A percentile compares a stretch with the other conserved stretches of the same genome.
Conservation (phyloP, 2,329 filamentous ascomycete species). For the Ophiostoma sp. region DNA sequence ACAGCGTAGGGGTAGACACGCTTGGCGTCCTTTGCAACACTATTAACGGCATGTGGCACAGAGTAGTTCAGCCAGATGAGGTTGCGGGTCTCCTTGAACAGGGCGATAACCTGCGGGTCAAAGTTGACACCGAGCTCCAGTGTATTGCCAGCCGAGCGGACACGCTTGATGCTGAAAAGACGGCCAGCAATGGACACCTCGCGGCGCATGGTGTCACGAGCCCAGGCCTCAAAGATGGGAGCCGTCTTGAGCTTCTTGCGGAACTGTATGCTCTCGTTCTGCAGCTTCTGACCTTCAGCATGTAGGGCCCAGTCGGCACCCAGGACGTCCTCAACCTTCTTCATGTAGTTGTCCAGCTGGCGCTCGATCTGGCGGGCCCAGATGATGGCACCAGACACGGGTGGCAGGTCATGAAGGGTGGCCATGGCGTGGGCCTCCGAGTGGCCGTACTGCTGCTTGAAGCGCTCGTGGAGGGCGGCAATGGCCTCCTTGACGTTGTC, state of each 20-base stretch:
- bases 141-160: constrained; percentile 85
- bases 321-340: constrained; percentile 97
- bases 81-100: constrained; percentile 98
- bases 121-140: constrained; percentile 94
- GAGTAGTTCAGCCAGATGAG: constrained; percentile 92
- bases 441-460: constrained; percentile 98
- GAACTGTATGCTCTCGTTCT: constrained; percentile 89
- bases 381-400: constrained; percentile 94
- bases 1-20: constrained; percentile 97
- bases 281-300: constrained; percentile 89
- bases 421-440: constrained; percentile 98
- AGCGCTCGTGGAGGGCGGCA: constrained; percentile 86
- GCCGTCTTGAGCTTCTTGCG: constrained; percentile 93
- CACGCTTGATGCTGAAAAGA: constrained; percentile 84
- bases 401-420: constrained; percentile 90
- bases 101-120: constrained; percentile 90
- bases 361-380: constrained; percentile 97
- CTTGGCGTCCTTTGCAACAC: constrained; percentile 97
- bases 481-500: constrained; percentile 98
- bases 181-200: constrained; percentile 90
- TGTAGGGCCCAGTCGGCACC: constrained; percentile 94
- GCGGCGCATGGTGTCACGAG: constrained; percentile 82
- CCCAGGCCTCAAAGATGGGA: constrained; percentile 93
- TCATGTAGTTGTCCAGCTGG: constrained; percentile 95
- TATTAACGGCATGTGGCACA: constrained; percentile 91